phyloP scores from a whole-genome alignment of 148 eudicot species.

The Polygonum aviculare region DNA sequence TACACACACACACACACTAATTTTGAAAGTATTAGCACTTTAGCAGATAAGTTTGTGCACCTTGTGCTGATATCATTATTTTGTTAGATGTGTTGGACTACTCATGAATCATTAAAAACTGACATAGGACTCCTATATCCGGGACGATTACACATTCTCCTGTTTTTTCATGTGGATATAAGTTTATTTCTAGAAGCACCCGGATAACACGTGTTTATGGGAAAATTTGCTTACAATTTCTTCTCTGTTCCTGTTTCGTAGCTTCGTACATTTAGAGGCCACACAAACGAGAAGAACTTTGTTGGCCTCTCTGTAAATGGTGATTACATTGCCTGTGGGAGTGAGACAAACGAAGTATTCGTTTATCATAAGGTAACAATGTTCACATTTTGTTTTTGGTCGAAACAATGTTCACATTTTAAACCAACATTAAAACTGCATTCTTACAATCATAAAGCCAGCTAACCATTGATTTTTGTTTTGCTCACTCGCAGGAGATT shows the following conservation, averaged over 20 bases:
- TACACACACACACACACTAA: neutral
- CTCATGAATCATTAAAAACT: neutral
- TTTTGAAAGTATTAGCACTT: neutral
- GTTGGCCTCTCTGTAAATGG: conserved; percentile 79
- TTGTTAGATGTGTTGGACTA: neutral
- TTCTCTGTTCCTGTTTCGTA: conserved; percentile 18
- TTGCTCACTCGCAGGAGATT: conserved; percentile 43
- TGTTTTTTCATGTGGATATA: neutral
- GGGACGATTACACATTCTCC: neutral
- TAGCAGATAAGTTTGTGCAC: neutral
- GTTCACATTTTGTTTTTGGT: neutral
- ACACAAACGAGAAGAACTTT: conserved; percentile 82
- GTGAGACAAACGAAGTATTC: conserved; percentile 87
- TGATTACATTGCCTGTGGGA: conserved; percentile 86
- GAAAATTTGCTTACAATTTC: neutral
- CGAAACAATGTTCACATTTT: neutral
- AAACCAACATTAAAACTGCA: neutral
- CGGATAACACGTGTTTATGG: neutral
- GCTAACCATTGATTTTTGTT: neutral
- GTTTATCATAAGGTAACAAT: conserved; percentile 76
- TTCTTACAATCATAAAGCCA: neutral
- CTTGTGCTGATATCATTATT: neutral
- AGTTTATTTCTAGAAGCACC: neutral
- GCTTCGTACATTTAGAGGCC: conserved; percentile 78
- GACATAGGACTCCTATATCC: neutral